Evolutionary conservation across 768 basidiomycete species (phyloP).

Genomic region (Mycena venus): DNA sequence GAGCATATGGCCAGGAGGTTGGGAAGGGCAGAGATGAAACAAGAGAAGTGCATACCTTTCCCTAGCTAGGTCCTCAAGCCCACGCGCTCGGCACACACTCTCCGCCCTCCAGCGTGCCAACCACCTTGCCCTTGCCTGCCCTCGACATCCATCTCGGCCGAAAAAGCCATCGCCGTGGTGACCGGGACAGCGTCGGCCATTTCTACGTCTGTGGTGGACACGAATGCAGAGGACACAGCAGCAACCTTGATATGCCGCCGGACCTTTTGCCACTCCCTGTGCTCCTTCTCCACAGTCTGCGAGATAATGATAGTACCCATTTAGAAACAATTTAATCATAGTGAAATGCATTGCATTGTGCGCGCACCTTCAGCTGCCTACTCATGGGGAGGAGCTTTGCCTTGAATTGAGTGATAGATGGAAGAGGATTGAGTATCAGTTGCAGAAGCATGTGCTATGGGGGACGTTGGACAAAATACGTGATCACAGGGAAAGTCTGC

Average conservation of each 20-base stretch:
- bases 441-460: no score
- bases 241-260: slow-evolving; percentile 77
- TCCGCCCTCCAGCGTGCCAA: slow-evolving; percentile 79
- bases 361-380: slow-evolving; percentile 67
- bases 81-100: slow-evolving; percentile 70
- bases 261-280: slow-evolving; percentile 85
- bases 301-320: no score
- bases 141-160: slow-evolving; percentile 37
- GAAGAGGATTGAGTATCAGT: no score
- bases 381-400: slow-evolving; percentile 79
- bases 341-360: no score
- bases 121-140: slow-evolving; percentile 45
- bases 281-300: slow-evolving; percentile 82
- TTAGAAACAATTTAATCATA: no score
- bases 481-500: no score
- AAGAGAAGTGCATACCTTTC: no score
- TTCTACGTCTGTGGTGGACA: slow-evolving; percentile 59
- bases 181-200: slow-evolving; percentile 54
- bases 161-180: slow-evolving; percentile 33
- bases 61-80: slow-evolving; percentile 78
- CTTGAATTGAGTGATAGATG: no score
- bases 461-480: no score
- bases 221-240: slow-evolving; percentile 43
- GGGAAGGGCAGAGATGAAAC: no score
- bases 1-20: no score